Conservation (phyloP, 1,284 basidiomycete species). For the Veloporphyrellus conicus region DNA sequence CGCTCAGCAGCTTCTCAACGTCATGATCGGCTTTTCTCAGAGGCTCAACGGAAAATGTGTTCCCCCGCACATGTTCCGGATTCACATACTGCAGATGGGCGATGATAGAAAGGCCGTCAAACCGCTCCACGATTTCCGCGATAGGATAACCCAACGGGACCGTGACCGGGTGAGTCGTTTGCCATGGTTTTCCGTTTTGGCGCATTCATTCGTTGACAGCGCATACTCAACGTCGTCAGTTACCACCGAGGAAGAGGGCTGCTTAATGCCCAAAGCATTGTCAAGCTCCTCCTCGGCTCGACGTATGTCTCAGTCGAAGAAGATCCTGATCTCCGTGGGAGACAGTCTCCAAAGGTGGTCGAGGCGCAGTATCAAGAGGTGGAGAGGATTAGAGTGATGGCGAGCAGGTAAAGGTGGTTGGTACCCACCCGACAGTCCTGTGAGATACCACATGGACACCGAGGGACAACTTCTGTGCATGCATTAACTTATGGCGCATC, state of each 20-base stretch:
- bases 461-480: not conserved
- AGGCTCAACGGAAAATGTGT: constrained; percentile 12
- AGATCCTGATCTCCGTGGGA: constrained; percentile 21
- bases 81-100: constrained; percentile 28
- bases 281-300: constrained; percentile 22
- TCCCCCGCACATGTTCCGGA: constrained; percentile 21
- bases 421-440: too few relatives aligned
- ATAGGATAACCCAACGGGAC: constrained; percentile 19
- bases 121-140: constrained; percentile 26
- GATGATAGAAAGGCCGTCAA: constrained; percentile 23
- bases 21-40: constrained; percentile 11
- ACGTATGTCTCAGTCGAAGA: constrained; percentile 19
- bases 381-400: constrained; percentile 17
- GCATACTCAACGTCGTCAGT: constrained; percentile 25
- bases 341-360: constrained; percentile 13
- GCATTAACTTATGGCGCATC: too few relatives aligned
- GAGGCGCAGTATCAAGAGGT: constrained; percentile 13
- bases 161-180: constrained; percentile 13
- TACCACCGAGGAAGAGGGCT: constrained; percentile 25
- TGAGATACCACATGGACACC: not conserved
- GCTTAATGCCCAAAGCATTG: constrained; percentile 20
- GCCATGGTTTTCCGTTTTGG: too few relatives aligned
- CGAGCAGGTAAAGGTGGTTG: constrained; percentile 1
- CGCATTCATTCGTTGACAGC: constrained; percentile 8
- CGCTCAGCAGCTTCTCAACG: constrained; percentile 13